Evolutionary conservation across 2,329 filamentous ascomycete genomes (phyloP).

Genomic region (Neopestalotiopsis rosae): DNA sequence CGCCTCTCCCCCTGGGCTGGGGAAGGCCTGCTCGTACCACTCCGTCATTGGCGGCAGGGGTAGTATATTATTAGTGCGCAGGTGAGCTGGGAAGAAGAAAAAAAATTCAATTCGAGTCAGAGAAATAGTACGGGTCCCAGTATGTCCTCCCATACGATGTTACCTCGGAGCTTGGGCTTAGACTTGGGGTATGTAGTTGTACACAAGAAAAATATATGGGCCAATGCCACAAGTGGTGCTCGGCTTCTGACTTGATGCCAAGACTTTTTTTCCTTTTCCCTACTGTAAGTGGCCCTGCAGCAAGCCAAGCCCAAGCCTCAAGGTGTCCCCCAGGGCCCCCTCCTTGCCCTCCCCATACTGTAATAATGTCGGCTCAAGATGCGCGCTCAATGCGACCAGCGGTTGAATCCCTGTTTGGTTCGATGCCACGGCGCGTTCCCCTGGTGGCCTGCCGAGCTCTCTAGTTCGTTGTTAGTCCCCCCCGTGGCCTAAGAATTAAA

Average conservation of each 20-base stretch:
- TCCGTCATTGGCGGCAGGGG: not conserved
- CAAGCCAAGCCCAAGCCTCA: no score
- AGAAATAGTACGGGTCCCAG: not conserved
- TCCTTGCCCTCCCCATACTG: no score
- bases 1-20: not conserved
- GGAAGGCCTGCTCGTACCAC: not conserved
- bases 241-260: no score
- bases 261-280: no score
- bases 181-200: not conserved
- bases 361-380: no score
- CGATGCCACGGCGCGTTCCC: not conserved
- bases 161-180: not conserved
- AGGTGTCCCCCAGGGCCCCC: no score
- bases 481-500: not conserved
- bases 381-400: not conserved
- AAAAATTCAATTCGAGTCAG: constrained; percentile 2
- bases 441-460: not conserved
- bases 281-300: no score
- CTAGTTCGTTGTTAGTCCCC: not conserved
- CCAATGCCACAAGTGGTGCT: no score
- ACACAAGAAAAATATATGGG: no score
- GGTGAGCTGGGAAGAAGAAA: not conserved
- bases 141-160: not conserved
- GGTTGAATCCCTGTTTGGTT: not conserved
- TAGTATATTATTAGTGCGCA: not conserved